A percentile compares a stretch with the other conserved stretches of the same genome.
These are phyloP conservation scores for Capsella rubella DNA, from an alignment of 441 rosid genomes.

Conservation along the genomic window DNA sequence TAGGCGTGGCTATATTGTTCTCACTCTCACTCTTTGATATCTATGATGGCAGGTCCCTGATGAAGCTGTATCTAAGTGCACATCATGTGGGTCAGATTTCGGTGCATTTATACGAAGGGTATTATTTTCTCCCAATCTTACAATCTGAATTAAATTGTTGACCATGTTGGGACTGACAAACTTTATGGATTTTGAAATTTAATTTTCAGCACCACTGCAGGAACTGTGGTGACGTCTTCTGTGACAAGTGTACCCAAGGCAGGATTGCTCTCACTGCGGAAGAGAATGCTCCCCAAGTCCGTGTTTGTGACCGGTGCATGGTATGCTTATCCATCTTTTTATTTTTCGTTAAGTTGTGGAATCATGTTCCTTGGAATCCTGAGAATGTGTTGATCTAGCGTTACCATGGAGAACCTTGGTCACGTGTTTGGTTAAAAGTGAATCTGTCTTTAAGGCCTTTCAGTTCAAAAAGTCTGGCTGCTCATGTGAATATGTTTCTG, in stretches of 20 bases:
- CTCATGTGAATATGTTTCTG: constrained; percentile 15
- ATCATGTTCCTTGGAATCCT: constrained; percentile 1
- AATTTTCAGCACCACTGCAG: constrained; percentile 92
- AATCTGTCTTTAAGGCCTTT: constrained; percentile 1
- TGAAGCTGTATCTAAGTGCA: constrained; percentile 89
- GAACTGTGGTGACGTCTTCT: constrained; percentile 97
- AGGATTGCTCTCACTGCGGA: constrained; percentile 95
- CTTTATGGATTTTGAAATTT: constrained; percentile 11
- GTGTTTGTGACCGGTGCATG: constrained; percentile 97
- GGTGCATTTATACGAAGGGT: constrained; percentile 90
- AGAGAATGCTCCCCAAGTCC: constrained; percentile 90
- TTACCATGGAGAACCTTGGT: constrained; percentile 14
- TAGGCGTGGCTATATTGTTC: constrained; percentile 14
- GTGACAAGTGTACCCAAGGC: constrained; percentile 97
- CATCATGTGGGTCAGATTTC: constrained; percentile 82
- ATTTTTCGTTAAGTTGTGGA: constrained; percentile 2
- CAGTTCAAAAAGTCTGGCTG: neutral
- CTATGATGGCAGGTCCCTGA: constrained; percentile 73
- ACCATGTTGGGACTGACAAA: constrained; percentile 7
- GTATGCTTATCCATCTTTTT: constrained; percentile 47
- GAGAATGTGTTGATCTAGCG: constrained; percentile 16
- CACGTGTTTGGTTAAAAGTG: constrained; percentile 4
- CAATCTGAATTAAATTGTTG: constrained; percentile 9
- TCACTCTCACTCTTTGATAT: constrained; percentile 7
- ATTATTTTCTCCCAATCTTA: constrained; percentile 1